phyloP scores from a whole-genome alignment of 192 early-diverging fungal genomes.

The Geosiphon pyriformis region DNA sequence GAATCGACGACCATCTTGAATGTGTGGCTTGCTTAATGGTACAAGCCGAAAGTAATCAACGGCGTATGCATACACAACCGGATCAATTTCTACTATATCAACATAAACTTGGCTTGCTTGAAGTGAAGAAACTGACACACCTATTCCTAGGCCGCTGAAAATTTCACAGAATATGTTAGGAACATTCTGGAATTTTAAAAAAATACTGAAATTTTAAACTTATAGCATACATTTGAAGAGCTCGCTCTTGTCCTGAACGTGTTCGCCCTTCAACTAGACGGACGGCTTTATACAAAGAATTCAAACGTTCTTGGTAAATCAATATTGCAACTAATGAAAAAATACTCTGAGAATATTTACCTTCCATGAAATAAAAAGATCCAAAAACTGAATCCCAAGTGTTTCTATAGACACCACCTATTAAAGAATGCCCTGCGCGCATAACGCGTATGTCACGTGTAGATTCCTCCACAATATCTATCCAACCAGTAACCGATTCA shows the following conservation, averaged over 20 bases:
- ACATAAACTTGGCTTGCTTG: slow-evolving; percentile 53
- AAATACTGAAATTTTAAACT: background rate
- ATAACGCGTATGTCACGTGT: slow-evolving; percentile 60
- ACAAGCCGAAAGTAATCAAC: slow-evolving; percentile 60
- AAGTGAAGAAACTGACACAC: slow-evolving; percentile 65
- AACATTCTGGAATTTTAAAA: background rate
- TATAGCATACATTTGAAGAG: slow-evolving; percentile 37
- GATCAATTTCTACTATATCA: slow-evolving; percentile 85
- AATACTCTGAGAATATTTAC: slow-evolving; percentile 30
- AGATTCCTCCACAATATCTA: slow-evolving; percentile 50
- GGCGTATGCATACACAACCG: slow-evolving; percentile 65
- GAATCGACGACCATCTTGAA: slow-evolving; percentile 73
- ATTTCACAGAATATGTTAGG: no score
- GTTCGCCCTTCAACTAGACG: background rate
- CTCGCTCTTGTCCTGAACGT: slow-evolving; percentile 32
- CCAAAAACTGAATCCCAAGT: slow-evolving; percentile 72
- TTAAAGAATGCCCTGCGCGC: slow-evolving; percentile 82
- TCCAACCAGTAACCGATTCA: slow-evolving; percentile 82
- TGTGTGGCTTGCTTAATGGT: slow-evolving; percentile 44
- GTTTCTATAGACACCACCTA: slow-evolving; percentile 73
- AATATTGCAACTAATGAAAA: background rate
- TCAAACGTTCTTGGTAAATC: background rate
- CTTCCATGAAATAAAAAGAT: slow-evolving; percentile 78
- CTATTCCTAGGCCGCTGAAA: slow-evolving; percentile 72
- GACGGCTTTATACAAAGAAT: slow-evolving; percentile 9